Evolutionary conservation across 192 early-diverging fungal genomes (phyloP), one percentile per base, ranked within the genome.

Genomic region (Spinellus fusiger): DNA sequence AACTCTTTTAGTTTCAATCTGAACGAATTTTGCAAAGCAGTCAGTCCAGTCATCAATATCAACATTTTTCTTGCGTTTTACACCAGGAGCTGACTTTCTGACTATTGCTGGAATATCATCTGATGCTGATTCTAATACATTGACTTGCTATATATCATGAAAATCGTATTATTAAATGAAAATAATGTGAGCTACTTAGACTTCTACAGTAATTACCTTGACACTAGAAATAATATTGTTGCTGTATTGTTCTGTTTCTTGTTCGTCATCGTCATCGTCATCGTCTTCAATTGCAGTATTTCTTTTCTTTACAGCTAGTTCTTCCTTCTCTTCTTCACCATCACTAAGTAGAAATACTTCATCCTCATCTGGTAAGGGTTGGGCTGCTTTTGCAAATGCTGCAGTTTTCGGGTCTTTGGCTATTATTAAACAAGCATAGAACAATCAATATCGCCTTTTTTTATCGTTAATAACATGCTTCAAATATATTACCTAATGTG

Each of bases 371-470:
- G 54, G 34, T 28, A 60, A 37, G 22, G 57, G 27, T 28, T 33
- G 35, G 27, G 66, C 67, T n/a, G 72, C 72, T 28, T 74, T 74
- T 5, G 72, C 72, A 65, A 74, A 74, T 23, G 72, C 72, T 7
- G 67, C 61, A 4, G 72, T 74, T 32, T 68, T 57, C 12, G 72
- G 66, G 23, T 74, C 59, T 0, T 49, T 31, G 18, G 63, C 64
- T 57, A 48, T 10, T 1, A 47, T 23, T 16, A 44, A 38, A 32
- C 12, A 38, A 33, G 46, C 10, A n/a, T 26, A 1, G 10, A 22
- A 32, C 15, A 49, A 32, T 34, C 15, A 27, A 32, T 15, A n/a
- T 4, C 26, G 2, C 23, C 8, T 28, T 50, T 1, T 33, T 55
- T 20, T 20, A 55, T 35, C n/a, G 0, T 4, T 6, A 35, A 16